Conservation (phyloP, 495 filamentous ascomycete species). For the Neurospora sp. region DNA sequence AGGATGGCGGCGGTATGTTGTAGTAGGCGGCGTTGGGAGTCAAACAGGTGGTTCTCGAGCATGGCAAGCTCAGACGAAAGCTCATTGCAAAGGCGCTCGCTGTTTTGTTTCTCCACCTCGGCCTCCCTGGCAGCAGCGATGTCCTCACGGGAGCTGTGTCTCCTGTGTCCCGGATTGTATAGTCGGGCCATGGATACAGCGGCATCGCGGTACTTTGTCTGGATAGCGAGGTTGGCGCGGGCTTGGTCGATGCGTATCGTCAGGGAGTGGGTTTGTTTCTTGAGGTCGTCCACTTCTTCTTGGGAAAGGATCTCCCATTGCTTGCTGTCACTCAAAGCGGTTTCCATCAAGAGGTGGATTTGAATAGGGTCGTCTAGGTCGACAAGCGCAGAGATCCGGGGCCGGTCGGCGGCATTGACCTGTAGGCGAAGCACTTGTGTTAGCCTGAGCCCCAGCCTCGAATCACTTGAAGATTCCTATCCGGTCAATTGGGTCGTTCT, state of each 20-base stretch:
- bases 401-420: conserved; percentile 14
- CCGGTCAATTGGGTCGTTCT: conserved; percentile 8
- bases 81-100: conserved; percentile 75
- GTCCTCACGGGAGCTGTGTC: conserved; percentile 24
- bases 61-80: conserved; percentile 69
- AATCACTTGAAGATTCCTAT: not conserved
- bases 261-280: conserved; percentile 67
- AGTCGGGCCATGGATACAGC: conserved; percentile 74
- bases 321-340: conserved; percentile 77
- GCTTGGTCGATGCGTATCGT: conserved; percentile 67
- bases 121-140: conserved; percentile 41
- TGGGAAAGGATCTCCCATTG: conserved; percentile 76
- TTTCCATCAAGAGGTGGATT: conserved; percentile 86
- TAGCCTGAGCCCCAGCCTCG: not conserved
- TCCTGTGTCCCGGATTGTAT: conserved; percentile 46
- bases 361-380: conserved; percentile 47
- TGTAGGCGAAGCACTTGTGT: not conserved
- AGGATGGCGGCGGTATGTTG: conserved; percentile 87
- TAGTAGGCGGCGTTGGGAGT: conserved; percentile 62
- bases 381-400: conserved; percentile 34
- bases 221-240: conserved; percentile 74
- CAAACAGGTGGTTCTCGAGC: conserved; percentile 61
- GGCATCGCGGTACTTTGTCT: conserved; percentile 89
- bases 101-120: conserved; percentile 64
- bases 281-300: conserved; percentile 82